phyloP scores from a whole-genome alignment of 371 early-diverging fungal genomes.

The Mucor circinelloides region DNA sequence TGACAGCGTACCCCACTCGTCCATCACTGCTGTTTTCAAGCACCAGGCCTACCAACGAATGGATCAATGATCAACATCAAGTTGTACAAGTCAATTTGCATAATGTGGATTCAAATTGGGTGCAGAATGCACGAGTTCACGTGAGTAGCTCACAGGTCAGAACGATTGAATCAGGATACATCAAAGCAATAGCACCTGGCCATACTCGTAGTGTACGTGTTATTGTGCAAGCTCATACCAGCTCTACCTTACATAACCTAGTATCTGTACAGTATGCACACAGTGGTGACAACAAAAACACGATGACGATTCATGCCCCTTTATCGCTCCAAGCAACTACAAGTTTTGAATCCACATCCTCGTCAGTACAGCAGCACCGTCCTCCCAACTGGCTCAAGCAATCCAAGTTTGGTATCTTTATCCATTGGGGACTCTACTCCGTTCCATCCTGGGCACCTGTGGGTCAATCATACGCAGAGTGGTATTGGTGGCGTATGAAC shows the following conservation, averaged over 20 bases:
- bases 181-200: slow-evolving; percentile 20
- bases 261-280: not conserved
- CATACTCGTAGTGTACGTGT: slow-evolving; percentile 1
- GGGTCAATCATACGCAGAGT: slow-evolving; percentile 33
- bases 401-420: slow-evolving; percentile 44
- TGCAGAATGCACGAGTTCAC: not conserved
- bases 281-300: not conserved
- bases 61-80: slow-evolving; percentile 10
- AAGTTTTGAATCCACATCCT: not conserved
- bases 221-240: not conserved
- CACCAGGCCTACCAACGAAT: slow-evolving; percentile 1
- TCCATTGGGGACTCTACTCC: slow-evolving; percentile 42
- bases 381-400: slow-evolving; percentile 35
- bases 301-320: not conserved
- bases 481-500: slow-evolving; percentile 43
- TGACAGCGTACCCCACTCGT: not conserved
- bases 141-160: not conserved
- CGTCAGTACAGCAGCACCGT: slow-evolving; percentile 26
- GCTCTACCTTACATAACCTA: not conserved
- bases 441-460: slow-evolving; percentile 43
- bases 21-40: not conserved
- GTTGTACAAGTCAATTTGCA: slow-evolving; percentile 18
- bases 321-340: not conserved
- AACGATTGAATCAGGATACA: not conserved
- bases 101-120: slow-evolving; percentile 14